Evolutionary conservation across 2,329 filamentous ascomycete genomes (phyloP).

Genomic region (Pseudopyrenochaeta lycopersici): DNA sequence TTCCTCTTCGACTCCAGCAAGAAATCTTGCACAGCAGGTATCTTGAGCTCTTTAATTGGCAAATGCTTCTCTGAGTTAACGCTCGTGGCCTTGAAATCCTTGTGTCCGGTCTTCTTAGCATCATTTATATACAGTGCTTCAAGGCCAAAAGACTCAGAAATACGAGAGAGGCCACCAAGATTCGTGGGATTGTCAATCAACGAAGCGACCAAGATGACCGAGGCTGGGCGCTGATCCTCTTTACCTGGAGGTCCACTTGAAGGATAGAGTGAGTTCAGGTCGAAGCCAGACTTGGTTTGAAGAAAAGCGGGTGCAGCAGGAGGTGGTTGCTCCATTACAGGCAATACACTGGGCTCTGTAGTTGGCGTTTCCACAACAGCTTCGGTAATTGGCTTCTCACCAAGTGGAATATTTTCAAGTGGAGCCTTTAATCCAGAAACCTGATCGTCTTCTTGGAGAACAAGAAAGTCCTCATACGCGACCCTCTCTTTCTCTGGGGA

Average conservation of each 20-base stretch:
- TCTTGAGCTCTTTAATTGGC: slow-evolving; percentile 53
- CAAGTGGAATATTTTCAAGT: slow-evolving; percentile 43
- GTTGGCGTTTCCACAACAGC: not conserved
- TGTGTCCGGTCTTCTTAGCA: slow-evolving; percentile 51
- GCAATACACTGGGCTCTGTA: not conserved
- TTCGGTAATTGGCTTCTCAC: slow-evolving; percentile 13
- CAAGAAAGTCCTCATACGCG: slow-evolving; percentile 51
- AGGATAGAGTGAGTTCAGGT: slow-evolving; percentile 39
- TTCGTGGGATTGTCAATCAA: slow-evolving; percentile 61
- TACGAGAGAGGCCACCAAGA: slow-evolving; percentile 60
- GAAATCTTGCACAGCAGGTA: slow-evolving; percentile 45
- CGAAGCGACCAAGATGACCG: slow-evolving; percentile 60
- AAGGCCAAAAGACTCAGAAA: slow-evolving; percentile 62
- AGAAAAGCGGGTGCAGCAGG: slow-evolving; percentile 44
- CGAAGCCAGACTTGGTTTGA: slow-evolving; percentile 63
- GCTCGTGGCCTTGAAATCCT: slow-evolving; percentile 60
- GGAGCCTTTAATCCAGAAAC: slow-evolving; percentile 16
- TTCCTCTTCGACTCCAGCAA: slow-evolving; percentile 53
- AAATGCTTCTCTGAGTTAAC: slow-evolving; percentile 61
- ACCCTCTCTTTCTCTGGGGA: slow-evolving; percentile 51
- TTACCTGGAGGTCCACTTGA: slow-evolving; percentile 22
- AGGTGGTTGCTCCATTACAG: not conserved
- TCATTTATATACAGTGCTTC: slow-evolving; percentile 56
- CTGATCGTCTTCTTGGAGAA: slow-evolving; percentile 41
- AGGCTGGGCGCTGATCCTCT: slow-evolving; percentile 34